Evolutionary conservation across 257 asterid species (phyloP).

Genomic region (Lavandula angustifolia): DNA sequence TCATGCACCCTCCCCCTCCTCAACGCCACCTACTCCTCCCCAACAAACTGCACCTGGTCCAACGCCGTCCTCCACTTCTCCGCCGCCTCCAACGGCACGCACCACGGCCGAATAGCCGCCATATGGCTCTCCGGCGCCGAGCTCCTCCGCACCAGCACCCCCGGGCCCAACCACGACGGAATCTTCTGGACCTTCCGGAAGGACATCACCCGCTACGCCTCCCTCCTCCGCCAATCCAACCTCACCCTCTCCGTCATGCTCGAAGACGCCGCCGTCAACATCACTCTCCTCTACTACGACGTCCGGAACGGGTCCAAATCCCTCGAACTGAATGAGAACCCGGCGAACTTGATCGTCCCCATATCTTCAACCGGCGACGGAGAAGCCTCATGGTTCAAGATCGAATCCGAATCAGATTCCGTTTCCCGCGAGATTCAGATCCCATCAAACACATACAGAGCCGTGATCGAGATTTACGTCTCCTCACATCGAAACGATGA

Average conservation of each 20-base stretch:
- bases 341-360: slow-evolving; percentile 77
- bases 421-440: slow-evolving; percentile 41
- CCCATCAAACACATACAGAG: slow-evolving; percentile 71
- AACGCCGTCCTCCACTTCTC: slow-evolving; percentile 57
- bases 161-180: slow-evolving; percentile 57
- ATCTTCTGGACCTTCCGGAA: slow-evolving; percentile 67
- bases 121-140: slow-evolving; percentile 85
- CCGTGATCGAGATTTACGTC: slow-evolving; percentile 70
- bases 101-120: slow-evolving; percentile 73
- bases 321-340: slow-evolving; percentile 45
- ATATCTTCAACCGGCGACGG: slow-evolving; percentile 49
- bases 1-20: slow-evolving; percentile 66
- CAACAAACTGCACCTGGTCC: slow-evolving; percentile 67
- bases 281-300: slow-evolving; percentile 65
- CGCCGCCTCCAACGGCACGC: slow-evolving; percentile 60
- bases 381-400: slow-evolving; percentile 68
- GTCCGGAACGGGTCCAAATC: too few species aligned
- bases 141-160: slow-evolving; percentile 86
- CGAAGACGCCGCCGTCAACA: slow-evolving; percentile 52
- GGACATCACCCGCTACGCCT: slow-evolving; percentile 68
- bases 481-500: slow-evolving; percentile 77
- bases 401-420: slow-evolving; percentile 48
- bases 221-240: slow-evolving; percentile 55
- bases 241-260: slow-evolving; percentile 65
- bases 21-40: slow-evolving; percentile 56